These are phyloP conservation scores for Buxus sempervirens DNA, from an alignment of 164 flowering plant species.

Conservation along the genomic window DNA sequence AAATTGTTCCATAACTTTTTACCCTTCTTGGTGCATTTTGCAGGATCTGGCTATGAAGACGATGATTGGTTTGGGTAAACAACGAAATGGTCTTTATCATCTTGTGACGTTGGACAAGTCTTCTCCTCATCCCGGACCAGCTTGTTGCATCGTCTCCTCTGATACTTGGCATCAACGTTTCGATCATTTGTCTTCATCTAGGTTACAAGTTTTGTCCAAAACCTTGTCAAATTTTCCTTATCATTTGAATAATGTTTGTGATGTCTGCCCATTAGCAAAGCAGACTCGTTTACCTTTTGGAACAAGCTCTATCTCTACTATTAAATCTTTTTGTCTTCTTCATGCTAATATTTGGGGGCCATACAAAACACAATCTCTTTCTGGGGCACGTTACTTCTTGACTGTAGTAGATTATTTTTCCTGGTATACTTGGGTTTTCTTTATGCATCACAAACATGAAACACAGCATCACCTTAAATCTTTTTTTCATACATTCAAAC, in stretches of 20 bases:
- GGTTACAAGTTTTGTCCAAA: not conserved
- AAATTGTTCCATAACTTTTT: conserved; percentile 3
- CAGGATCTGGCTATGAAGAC: not conserved
- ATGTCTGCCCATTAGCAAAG: not conserved
- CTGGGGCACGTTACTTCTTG: not conserved
- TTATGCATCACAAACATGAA: not conserved
- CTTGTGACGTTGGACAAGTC: not conserved
- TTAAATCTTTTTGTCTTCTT: not conserved
- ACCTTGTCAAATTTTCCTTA: not conserved
- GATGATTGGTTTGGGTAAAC: conserved; percentile 4
- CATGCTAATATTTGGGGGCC: not conserved
- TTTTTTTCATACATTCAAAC: too few relatives aligned
- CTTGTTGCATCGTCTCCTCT: not conserved
- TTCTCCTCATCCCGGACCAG: not conserved
- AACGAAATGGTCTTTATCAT: not conserved
- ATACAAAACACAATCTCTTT: not conserved
- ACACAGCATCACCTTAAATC: not conserved
- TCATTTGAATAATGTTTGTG: not conserved
- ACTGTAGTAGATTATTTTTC: not conserved
- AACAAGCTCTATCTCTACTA: not conserved
- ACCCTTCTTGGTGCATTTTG: not conserved
- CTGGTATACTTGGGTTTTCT: not conserved
- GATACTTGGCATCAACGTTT: not conserved
- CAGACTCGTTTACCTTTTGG: not conserved
- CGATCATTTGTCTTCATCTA: not conserved